Evolutionary conservation across 2,329 filamentous ascomycete genomes (phyloP), one percentile per base, ranked within the genome.

Genomic region (Coleophoma eucalyptorum): DNA sequence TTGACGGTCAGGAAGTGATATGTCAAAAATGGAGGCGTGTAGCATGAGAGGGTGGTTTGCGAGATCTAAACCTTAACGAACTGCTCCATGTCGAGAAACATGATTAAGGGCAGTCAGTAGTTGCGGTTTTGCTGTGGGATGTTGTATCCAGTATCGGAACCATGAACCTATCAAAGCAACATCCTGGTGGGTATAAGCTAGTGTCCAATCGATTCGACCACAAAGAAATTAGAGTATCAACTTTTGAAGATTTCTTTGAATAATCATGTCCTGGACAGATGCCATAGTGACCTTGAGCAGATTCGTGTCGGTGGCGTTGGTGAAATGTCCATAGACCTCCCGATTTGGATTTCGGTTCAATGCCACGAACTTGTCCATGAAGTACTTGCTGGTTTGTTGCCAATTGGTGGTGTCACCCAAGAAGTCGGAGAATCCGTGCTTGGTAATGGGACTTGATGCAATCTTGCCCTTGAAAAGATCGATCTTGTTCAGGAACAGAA

Each of bases 401-500:
- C 83, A 85, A 67, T 90, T 86, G 57, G 82, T 80, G 34, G 83
- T 71, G 10, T 86, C 81, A 31, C 88, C 89, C 55, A 81, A 80
- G 72, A 90, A 93, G 64, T 93, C 89, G 40, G 87, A 87, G 70
- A 92, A 92, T 53, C 82, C 82, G 64, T 90, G 84, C 49, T 83
- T 80, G 51, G 81, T 83, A 58, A 93, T 87, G 3, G 88, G 85
- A 56, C 84, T 89, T 50, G 79, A 74, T 3, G 77, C 70, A 34
- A 93, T 76, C 73, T 93, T 93, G 62, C 86, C 83, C 67, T 83
- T 87, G 77, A 93, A 93, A 12, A 92, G 75, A 69, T 93, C 89
- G 73, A 92, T 91, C 74, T 93, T 93, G 77, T 92, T 93, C 53
- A 93, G 77, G 72, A 93, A 93, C 47, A 93, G 79, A 58, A 93